phyloP scores from a whole-genome alignment of 345 rosid species.

The sweet orange (Citrus sinensis) region DVS_A1.0 CM039168.1:26016001-26016500 shows the following conservation, averaged over 20 bases:
- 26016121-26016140: no score
- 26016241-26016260: constrained; percentile 18
- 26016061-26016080: constrained; percentile 5
- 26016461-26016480: no score
- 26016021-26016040: constrained; percentile 15
- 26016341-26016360: not conserved
- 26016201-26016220: not conserved
- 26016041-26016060: constrained; percentile 3
- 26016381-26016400: not conserved
- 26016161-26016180: not conserved
- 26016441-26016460: no score
- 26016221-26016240: constrained; percentile 18
- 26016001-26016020: no score
- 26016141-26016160: not conserved
- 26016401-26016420: not conserved
- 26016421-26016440: no score
- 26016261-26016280: constrained; percentile 10
- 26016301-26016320: constrained; percentile 7
- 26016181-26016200: not conserved
- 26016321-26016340: not conserved
- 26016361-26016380: not conserved
- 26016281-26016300: constrained; percentile 1
- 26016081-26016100: constrained; percentile 2
- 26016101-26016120: not conserved
- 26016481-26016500: no score